Percentiles rank a stretch among this genome's conserved stretches.
phyloP scores from a whole-genome alignment of 2,329 filamentous ascomycete species.

The Coleophoma cylindrospora region DNA sequence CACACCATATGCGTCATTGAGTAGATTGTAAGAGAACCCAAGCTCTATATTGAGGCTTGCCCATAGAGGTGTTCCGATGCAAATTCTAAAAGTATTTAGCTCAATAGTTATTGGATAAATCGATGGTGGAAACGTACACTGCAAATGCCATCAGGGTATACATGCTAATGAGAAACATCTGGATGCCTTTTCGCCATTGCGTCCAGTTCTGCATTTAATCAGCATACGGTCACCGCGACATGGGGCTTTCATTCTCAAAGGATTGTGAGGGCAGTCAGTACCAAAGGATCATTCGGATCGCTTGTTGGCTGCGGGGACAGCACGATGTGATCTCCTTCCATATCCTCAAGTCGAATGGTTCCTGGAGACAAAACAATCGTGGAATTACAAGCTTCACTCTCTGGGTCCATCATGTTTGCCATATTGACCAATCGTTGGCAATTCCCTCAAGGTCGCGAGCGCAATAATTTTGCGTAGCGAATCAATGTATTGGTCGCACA shows the following conservation, averaged over 20 bases:
- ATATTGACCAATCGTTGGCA: too few species aligned
- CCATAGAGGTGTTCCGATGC: not conserved
- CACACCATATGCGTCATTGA: not conserved
- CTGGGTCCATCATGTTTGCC: too few species aligned
- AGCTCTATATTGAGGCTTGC: not conserved
- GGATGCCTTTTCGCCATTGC: not conserved
- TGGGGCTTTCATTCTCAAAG: too few species aligned
- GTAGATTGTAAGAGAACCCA: not conserved
- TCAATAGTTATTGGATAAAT: not conserved
- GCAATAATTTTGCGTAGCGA: too few species aligned
- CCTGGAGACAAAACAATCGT: not conserved
- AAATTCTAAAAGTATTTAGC: not conserved
- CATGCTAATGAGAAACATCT: not conserved
- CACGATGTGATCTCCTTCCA: not conserved
- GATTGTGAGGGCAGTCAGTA: not conserved
- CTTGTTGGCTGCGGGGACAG: not conserved
- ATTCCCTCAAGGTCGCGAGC: too few species aligned
- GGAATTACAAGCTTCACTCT: too few species aligned
- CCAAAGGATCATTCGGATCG: not conserved
- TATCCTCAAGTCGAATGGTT: not conserved
- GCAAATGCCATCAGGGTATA: not conserved
- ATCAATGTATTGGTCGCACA: too few species aligned
- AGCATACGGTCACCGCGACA: too few species aligned
- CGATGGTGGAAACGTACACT: not conserved
- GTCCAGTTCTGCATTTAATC: not conserved